Conservation (phyloP, 768 basidiomycete genomes). For the Polyporus arcularius region DNA sequence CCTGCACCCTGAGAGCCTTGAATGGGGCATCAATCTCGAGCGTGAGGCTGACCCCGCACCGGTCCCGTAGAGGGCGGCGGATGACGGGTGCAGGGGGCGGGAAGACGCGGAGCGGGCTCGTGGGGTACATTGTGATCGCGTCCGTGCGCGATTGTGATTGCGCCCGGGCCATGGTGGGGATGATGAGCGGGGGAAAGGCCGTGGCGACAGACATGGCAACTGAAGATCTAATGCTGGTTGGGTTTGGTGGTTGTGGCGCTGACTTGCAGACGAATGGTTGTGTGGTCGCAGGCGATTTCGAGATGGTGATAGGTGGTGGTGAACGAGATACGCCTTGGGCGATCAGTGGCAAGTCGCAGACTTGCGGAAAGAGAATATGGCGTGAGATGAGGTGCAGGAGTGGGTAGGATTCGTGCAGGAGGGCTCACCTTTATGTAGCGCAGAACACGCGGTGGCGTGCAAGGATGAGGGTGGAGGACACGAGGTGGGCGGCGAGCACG, state of each 20-base stretch:
- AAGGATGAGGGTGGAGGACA: slow-evolving; percentile 7
- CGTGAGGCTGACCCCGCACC: slow-evolving; percentile 18
- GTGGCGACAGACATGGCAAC: neutral
- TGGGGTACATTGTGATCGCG: slow-evolving; percentile 16
- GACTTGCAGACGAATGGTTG: neutral
- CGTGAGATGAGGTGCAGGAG: neutral
- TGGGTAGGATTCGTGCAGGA: neutral
- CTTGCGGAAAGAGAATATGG: neutral
- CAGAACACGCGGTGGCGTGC: slow-evolving; percentile 18
- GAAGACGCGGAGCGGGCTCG: slow-evolving; percentile 22
- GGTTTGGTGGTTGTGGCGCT: neutral
- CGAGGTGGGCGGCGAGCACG: slow-evolving; percentile 9
- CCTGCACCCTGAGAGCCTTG: slow-evolving; percentile 4
- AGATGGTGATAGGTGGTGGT: neutral
- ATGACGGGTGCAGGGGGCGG: slow-evolving; percentile 13
- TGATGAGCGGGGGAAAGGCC: slow-evolving; percentile 3
- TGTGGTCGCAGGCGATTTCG: neutral
- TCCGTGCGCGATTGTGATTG: slow-evolving; percentile 1
- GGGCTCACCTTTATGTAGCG: slow-evolving; percentile 8
- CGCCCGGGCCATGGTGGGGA: neutral
- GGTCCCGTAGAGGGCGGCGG: slow-evolving; percentile 20
- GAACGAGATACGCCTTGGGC: neutral
- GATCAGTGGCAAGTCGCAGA: slow-evolving; percentile 14
- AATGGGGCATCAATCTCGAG: slow-evolving; percentile 16
- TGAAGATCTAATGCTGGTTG: slow-evolving; percentile 1